Evolutionary conservation across 129 eudicot genomes (phyloP), one percentile per base, ranked within the genome.

Genomic region (Flaveria linearis): DNA sequence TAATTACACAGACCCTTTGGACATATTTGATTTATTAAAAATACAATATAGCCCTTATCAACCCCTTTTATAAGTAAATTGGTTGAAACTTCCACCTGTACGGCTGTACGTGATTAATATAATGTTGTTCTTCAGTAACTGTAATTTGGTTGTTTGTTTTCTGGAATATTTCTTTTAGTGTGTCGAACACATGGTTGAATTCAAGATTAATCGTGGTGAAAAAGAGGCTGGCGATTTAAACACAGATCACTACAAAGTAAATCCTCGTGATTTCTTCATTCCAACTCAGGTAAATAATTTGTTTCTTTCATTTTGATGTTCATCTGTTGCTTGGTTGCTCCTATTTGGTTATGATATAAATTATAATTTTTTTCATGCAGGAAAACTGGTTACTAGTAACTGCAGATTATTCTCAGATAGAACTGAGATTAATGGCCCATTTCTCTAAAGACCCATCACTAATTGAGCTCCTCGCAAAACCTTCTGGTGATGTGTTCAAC

Each of bases 391-490:
- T 95, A 72, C 84, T 91, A 47, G 80, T 95, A 70, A 81, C 99
- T n/a, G 99, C 99, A 46, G 99, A 94, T 86, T 94, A 94, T 89
- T 94, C 93, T 67, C 99, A 94, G 85, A 94, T 94, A 84, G 99
- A 94, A 83, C 82, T 95, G 70, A 82, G 99, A 63, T 75, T 95
- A 76, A 95, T 91, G 99, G 97, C 99, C 26, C 99, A 95, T 83
- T 95, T 95, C 80, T 95, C 99, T 18, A 89, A 83, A 81, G 99
- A 95, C 76, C 9, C 82, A 39, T 87, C 87, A 13, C 86, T 95
- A 71, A 84, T 91, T 75, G 86, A 95, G 73, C 89, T 95, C 50
- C 96, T 95, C 42, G 84, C 87, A 76, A 73, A 87, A 67, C 96
- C 92, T 49, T 76, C 86, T 57, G 91, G 85, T 78, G 99, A 95